Base-by-base conservation (phyloP, 805 yeast genomes). In the Candida nemodendra region DNA sequence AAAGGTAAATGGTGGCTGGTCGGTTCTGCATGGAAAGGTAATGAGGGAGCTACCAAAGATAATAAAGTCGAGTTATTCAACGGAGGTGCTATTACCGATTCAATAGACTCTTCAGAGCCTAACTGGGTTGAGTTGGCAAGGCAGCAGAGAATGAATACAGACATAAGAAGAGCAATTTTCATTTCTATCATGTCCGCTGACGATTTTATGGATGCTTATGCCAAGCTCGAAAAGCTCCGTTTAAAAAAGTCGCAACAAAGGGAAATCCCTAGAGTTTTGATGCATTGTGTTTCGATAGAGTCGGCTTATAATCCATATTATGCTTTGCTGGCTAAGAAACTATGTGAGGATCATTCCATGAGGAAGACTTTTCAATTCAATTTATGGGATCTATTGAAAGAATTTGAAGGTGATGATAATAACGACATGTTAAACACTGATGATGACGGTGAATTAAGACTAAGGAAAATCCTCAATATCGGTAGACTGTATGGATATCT, bases 1-100 rank as follows among this genome's bases (percentile, higher is more conserved):
- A 78, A 79, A 47, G 99, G 99, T 40, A 93, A 91, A 62, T 93
- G 99, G 99, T 93, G 99, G 99, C 69, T 93, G 22, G 91, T 93
- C 21, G 99, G 99, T 34, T 86, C 98, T 1, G 96, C 99, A 0
- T 93, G 97, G 96, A 86, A 79, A 54, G 96, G 96, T 3, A 21
- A 42, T 3, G 48, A 39, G 13, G 32, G 16, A 2, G n/a, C 9
- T n/a, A 14, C 32, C 6, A 38, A 44, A 14, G 47, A 45, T 22
- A 58, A 50, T 30, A n/a, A n/a, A n/a, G 25, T 24, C 5, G 54
- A 56, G 2, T 69, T 68, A 29, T 66, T 65, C 3, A 72, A 73
- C 34, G 56, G 66, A 3, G 62, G 61, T 4, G 71, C 73, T 2
- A 70, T 78, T 40, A 77, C 75, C 45, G 89, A 79, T 39, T 64